Evolutionary conservation across 139 green algal species (phyloP).

Genomic region (Tetradesmus lagerheimii): DNA sequence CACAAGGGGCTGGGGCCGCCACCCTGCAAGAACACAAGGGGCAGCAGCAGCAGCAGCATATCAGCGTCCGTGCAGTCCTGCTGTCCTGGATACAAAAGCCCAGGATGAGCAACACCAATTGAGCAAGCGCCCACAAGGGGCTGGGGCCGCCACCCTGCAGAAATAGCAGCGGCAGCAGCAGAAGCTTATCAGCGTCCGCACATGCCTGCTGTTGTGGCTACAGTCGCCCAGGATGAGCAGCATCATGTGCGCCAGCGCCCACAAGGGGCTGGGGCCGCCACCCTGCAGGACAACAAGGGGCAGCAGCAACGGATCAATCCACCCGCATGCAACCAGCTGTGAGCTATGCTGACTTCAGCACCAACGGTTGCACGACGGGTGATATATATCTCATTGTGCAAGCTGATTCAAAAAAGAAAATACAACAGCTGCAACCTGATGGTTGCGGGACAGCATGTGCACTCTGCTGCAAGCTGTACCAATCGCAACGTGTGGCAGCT

Average conservation of each 20-base stretch:
- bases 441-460: too few relatives aligned
- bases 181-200: too few relatives aligned
- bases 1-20: constrained; percentile 1
- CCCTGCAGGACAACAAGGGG: not conserved
- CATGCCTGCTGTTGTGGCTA: too few relatives aligned
- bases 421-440: too few relatives aligned
- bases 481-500: too few relatives aligned
- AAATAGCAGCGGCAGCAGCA: not conserved
- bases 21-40: not conserved
- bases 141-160: not conserved
- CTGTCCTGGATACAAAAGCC: not conserved
- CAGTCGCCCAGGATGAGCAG: not conserved
- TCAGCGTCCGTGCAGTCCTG: not conserved
- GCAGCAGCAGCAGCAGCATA: not conserved
- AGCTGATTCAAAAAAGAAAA: too few relatives aligned
- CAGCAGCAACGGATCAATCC: too few relatives aligned
- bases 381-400: too few relatives aligned
- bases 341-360: too few relatives aligned
- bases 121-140: not conserved
- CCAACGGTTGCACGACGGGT: too few relatives aligned
- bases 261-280: not conserved
- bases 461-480: too few relatives aligned
- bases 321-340: too few relatives aligned
- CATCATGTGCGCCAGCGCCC: constrained; percentile 6
- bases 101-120: not conserved